A percentile compares a stretch with the other conserved stretches of the same genome.
Evolutionary conservation across 306 rosid species (phyloP).

Genomic region (Oemleria cerasiformis): DNA sequence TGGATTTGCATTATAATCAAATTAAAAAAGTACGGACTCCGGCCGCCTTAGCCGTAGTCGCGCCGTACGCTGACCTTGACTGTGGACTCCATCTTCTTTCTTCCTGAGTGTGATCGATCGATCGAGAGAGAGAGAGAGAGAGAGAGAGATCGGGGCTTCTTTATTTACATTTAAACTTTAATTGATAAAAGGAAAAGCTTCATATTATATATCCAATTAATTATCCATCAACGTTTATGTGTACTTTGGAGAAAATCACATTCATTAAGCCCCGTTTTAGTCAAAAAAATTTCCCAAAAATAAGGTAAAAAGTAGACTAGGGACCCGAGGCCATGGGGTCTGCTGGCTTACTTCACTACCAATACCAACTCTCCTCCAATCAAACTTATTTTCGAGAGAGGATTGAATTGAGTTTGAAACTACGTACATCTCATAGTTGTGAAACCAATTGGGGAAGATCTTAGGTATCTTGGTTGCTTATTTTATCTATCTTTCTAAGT

Average conservation of each 20-base stretch:
- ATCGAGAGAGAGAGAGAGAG: no score
- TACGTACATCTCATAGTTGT: no score
- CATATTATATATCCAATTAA: background rate
- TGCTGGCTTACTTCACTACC: no score
- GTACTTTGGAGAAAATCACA: background rate
- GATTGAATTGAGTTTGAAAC: no score
- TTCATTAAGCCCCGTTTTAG: background rate
- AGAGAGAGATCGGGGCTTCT: no score
- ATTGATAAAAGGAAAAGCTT: background rate
- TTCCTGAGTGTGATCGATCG: no score
- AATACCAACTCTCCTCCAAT: no score
- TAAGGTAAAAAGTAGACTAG: background rate
- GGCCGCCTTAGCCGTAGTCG: slow-evolving; percentile 34
- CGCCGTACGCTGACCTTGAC: slow-evolving; percentile 44
- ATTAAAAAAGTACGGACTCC: slow-evolving; percentile 9
- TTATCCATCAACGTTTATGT: background rate
- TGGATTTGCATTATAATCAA: slow-evolving; percentile 23
- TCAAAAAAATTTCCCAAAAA: background rate
- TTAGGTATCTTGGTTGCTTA: no score
- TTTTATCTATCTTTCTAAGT: no score
- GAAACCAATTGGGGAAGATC: no score
- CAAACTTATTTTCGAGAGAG: no score
- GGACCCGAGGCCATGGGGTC: background rate
- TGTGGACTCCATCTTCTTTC: background rate
- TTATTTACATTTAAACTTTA: no score